Evolutionary conservation across 768 basidiomycete genomes (phyloP), one percentile per base, ranked within the genome.

Genomic region (Leccinum pellstonianum): DNA sequence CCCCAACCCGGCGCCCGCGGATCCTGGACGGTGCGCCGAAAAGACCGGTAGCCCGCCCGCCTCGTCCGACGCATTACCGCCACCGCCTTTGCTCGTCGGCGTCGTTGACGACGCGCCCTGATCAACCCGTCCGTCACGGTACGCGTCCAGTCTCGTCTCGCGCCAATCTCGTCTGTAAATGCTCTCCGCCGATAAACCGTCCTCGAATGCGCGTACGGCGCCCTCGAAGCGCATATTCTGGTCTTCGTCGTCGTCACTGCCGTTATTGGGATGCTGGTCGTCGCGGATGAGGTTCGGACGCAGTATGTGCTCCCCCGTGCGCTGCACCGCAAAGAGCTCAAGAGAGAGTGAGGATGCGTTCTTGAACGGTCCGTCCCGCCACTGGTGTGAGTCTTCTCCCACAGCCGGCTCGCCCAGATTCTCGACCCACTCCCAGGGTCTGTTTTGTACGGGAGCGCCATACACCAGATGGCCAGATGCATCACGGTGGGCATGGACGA

Each of bases 351-450:
- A 90, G 1, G 83, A 81, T 4, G 85, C 77, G 67, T 93, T 93
- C 70, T 81, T 86, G 47, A 89, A 76, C 48, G 74, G 76, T 38
- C 80, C 79, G 21, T 79, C 77, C 19, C 65, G 68, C 54, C 78
- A 31, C 4, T 72, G 72, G 25, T 79, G 74, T 33, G 77, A 76
- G 10, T 81, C 80, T 31, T 77, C 80, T 10, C 78, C 69, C 27
- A 82, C 33, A 0, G 48, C 81, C 4, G 77, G 63, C 11, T 75
- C 66, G 9, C 90, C 90, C 3, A 92, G 67, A 68, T 87, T 84
- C 71, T 93, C 91, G 7, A 86, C 83, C 90, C 91, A 93, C 70
- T 93, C 91, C 91, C 91, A 93, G 4, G 91, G 89, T 33, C 85
- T 82, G 72, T 91, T 90, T 58, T 83, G 77, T 17, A 92, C 87